These are phyloP conservation scores for Claviceps fusiformis DNA, from an alignment of 2,329 filamentous ascomycete genomes.

Conservation along the genomic window DNA sequence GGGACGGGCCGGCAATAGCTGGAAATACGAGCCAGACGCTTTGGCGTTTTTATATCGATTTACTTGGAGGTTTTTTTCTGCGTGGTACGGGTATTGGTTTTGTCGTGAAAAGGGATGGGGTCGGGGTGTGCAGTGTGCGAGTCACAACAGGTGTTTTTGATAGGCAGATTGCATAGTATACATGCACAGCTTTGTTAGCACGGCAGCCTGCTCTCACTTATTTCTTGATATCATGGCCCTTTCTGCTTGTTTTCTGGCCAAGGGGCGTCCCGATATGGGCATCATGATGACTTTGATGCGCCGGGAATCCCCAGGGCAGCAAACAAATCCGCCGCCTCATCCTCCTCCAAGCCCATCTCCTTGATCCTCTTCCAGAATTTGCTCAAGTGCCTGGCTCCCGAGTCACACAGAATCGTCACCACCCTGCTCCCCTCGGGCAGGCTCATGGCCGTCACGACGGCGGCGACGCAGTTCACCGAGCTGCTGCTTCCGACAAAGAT, in stretches of 20 bases:
- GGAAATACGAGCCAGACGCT: neutral
- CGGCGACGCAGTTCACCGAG: constrained; percentile 88
- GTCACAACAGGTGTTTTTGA: neutral
- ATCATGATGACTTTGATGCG: neutral
- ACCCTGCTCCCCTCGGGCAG: constrained; percentile 50
- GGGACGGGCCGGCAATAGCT: neutral
- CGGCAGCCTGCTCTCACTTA: too few relatives aligned
- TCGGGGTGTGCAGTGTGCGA: neutral
- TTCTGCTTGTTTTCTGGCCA: too few relatives aligned
- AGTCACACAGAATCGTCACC: constrained; percentile 76
- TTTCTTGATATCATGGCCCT: too few relatives aligned
- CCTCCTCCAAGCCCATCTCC: constrained; percentile 52
- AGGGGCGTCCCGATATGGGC: neutral
- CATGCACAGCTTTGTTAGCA: neutral
- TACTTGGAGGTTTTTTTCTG: neutral
- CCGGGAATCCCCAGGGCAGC: constrained; percentile 31
- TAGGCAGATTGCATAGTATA: neutral
- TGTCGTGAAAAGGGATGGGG: neutral
- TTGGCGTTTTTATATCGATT: neutral
- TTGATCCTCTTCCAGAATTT: constrained; percentile 72
- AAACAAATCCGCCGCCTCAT: constrained; percentile 33
- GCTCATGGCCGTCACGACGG: constrained; percentile 52
- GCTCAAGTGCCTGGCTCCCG: constrained; percentile 67
- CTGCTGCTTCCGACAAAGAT: constrained; percentile 91
- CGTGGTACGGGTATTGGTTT: neutral